These are phyloP conservation scores for Lolium rigidum DNA, from an alignment of 176 grass and related monocot species.

Conservation along the genomic window DNA sequence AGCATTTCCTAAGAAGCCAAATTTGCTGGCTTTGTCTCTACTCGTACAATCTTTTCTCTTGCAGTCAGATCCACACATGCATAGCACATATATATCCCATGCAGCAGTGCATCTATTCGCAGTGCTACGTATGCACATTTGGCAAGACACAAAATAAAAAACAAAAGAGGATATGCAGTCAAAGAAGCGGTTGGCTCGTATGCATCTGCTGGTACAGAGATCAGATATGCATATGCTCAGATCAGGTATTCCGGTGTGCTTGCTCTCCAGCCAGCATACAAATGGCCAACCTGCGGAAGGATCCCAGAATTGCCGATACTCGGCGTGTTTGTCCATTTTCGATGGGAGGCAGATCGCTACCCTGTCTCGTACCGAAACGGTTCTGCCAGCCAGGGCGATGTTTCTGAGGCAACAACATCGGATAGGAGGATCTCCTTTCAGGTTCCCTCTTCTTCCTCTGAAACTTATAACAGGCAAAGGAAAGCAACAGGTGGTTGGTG, in stretches of 20 bases:
- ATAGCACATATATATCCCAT: background rate
- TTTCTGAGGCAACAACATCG: background rate
- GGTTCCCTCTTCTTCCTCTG: background rate
- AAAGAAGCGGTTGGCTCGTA: constrained; percentile 28
- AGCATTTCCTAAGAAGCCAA: background rate
- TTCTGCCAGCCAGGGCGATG: background rate
- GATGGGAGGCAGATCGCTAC: background rate
- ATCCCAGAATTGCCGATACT: background rate
- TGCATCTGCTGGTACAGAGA: background rate
- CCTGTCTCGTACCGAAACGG: background rate
- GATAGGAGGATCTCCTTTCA: background rate
- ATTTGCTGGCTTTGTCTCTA: background rate
- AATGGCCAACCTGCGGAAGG: background rate
- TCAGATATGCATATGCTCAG: background rate
- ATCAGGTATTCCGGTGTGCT: background rate
- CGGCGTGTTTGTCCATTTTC: background rate
- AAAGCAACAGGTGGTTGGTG: background rate
- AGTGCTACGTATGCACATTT: background rate
- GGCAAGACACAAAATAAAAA: background rate
- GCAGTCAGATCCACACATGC: background rate
- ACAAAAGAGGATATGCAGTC: background rate
- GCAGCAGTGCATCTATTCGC: background rate
- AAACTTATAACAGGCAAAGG: background rate
- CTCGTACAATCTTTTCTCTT: too few species aligned
- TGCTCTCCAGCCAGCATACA: background rate